Base-by-base conservation (phyloP, 345 rosid genomes). In the Gossypium anomalum region DNA sequence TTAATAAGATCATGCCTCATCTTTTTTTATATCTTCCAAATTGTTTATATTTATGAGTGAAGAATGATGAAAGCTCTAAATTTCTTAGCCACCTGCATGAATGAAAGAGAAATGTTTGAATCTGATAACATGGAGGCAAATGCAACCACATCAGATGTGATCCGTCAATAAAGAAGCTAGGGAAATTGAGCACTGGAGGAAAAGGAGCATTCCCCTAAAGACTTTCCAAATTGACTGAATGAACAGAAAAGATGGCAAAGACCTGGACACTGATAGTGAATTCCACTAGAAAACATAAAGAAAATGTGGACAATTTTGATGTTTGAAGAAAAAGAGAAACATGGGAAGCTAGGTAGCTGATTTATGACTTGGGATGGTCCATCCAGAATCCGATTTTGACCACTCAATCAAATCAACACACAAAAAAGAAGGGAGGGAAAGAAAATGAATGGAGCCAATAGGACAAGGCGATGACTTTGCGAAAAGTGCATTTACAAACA, bases 341-440 rank as follows among this genome's bases (percentile, higher is more conserved):
- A 41, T 53, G 74, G 51, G 52, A 71, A 57, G 65, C 23, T 19
- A 43, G 47, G 22, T 34, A 34, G 41, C 60, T 25, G 76, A 47
- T 45, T 45, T 25, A n/a, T 47, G 58, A 27, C 27, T 23, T 48
- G 57, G 45, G 62, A 45, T 73, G 76, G 59, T 3, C 67, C 68
- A 47, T 73, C 22, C 7, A 20, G 6, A 23, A 60, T 60, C 59
- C 16, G 5, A 25, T 60, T 60, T 17, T 73, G 76, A 55, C 74
- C 38, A 34, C 27, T 60, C 23, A 61, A 58, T 16, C 64, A 59
- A 72, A 72, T 72, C 75, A 72, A 20, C n/a, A 3, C 8, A 41
- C 8, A 52, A 55, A 25, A 56, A 20, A 5, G 10, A 56, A 56
- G 20, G 14, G 1, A 19, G 25, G 10, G 20, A 2, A 9, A 19